phyloP scores from a whole-genome alignment of 2,329 filamentous ascomycete genomes.

The Arthrinium phaeospermum region DNA sequence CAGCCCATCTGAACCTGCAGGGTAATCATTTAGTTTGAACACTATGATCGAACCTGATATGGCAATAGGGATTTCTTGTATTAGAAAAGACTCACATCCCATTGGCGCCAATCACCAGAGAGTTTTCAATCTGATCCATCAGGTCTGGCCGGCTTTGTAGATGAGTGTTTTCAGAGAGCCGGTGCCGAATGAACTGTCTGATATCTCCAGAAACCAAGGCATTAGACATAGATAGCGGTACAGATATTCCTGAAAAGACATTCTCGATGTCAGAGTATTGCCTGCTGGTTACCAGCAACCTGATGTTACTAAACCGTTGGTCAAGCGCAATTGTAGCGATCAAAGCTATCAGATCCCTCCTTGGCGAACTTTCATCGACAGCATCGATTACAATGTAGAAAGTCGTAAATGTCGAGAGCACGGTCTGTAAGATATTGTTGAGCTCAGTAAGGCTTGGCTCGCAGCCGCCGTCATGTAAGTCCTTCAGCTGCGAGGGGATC shows the following conservation, averaged over 20 bases:
- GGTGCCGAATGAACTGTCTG: constrained; percentile 21
- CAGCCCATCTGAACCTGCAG: constrained; percentile 30
- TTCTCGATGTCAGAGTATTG: constrained; percentile 27
- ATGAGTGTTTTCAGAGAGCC: not conserved
- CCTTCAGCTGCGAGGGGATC: constrained; percentile 25
- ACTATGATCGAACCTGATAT: too few species aligned
- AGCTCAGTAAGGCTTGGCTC: constrained; percentile 25
- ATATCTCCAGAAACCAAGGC: constrained; percentile 25
- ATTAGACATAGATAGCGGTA: constrained; percentile 21
- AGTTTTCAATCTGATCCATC: not conserved
- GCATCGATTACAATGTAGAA: constrained; percentile 31
- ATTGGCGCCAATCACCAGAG: not conserved
- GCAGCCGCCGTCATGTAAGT: constrained; percentile 19
- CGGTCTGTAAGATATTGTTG: constrained; percentile 20
- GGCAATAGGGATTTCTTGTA: too few species aligned
- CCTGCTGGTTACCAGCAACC: constrained; percentile 28
- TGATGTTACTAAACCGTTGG: constrained; percentile 25
- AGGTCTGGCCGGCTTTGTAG: not conserved
- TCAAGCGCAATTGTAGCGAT: constrained; percentile 24
- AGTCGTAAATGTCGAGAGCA: constrained; percentile 17
- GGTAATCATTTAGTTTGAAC: not conserved
- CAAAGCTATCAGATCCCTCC: constrained; percentile 23
- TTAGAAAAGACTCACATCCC: not conserved
- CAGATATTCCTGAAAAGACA: constrained; percentile 17
- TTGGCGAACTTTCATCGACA: constrained; percentile 29